These are phyloP conservation scores for Sordaria brevicollis DNA, from an alignment of 495 filamentous ascomycete species.

Conservation along the genomic window DNA sequence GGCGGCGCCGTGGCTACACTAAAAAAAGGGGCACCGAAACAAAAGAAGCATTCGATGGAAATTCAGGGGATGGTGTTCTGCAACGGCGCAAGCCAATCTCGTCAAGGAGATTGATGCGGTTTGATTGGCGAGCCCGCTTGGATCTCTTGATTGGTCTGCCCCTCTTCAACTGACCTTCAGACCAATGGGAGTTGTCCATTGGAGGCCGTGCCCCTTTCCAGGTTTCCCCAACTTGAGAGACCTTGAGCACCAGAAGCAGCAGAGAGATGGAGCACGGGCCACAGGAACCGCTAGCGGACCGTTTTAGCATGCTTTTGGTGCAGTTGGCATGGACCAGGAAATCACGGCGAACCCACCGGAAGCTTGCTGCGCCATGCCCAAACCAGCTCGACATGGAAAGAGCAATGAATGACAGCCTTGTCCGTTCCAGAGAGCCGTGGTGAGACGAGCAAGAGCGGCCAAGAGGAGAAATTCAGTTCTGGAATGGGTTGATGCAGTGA, in stretches of 20 bases:
- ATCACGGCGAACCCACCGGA: neutral
- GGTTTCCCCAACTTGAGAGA: neutral
- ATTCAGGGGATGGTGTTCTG: neutral
- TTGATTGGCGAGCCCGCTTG: conserved; percentile 10
- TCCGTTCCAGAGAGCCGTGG: neutral
- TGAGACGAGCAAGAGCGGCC: neutral
- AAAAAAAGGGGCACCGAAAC: neutral
- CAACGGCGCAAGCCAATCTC: conserved; percentile 15
- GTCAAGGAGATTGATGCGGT: conserved; percentile 14
- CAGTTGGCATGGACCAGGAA: neutral
- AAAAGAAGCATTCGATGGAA: neutral
- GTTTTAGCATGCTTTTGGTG: neutral
- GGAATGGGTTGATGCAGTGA: neutral
- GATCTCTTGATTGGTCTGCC: neutral
- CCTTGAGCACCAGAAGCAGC: neutral
- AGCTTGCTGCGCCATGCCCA: neutral
- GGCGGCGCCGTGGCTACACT: neutral
- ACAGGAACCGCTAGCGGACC: neutral
- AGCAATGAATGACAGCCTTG: neutral
- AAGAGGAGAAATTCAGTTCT: neutral
- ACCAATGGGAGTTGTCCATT: neutral
- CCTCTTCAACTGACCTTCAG: neutral
- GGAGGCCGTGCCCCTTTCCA: neutral
- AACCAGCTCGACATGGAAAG: neutral
- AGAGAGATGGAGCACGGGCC: neutral